Base-by-base conservation (phyloP, 2,329 filamentous ascomycete species). In the Hypocreales sp. region DNA sequence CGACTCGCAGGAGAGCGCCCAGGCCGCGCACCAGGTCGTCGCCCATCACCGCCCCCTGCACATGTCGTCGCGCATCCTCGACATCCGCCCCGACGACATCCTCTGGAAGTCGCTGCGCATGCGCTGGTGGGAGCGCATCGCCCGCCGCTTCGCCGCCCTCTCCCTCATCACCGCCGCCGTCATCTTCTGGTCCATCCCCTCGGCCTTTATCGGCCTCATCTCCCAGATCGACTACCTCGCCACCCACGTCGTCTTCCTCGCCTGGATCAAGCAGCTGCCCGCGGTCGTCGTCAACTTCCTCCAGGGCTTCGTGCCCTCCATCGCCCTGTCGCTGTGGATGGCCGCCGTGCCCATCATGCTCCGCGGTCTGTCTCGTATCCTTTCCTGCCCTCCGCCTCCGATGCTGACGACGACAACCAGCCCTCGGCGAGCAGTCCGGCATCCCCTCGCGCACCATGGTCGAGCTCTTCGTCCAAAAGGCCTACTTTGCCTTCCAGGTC, bases 401-500 rank as follows among this genome's bases (percentile, higher is more conserved):
- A 7, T 11, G 9, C 16, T 13, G 2, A 11, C 29, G 20, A 40
- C 42, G 26, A 46, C 21, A 8, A 15, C 7, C 25, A 77, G 68
- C 80, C 26, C 79, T 82, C 46, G 86, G 84, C 30, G 81, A 74
- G 40, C 52, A 79, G 25, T 69, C 79, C 24, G 90, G 90, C 30
- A 80, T 80, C 35, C 82, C 84, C 2, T 90, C 82, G 1, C 51
- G 72, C 6, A 77, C 83, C 2, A 67, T 78, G 8, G 74, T 92
- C 11, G 90, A 98, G 50, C 60, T 95, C 7, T 84, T 83, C 32
- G 84, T 82, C 0, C 83, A 95, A 47, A 90, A 86, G 44, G 79
- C 73, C 40, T 95, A 92, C 61, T 98, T 93, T 44, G 72, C 68
- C 24, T 92, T 92, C 57, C 82, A 90, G 50, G 72, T 95, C 23